Evolutionary conservation across 1,284 basidiomycete species (phyloP).

Genomic region (Coniophora puteana): DNA sequence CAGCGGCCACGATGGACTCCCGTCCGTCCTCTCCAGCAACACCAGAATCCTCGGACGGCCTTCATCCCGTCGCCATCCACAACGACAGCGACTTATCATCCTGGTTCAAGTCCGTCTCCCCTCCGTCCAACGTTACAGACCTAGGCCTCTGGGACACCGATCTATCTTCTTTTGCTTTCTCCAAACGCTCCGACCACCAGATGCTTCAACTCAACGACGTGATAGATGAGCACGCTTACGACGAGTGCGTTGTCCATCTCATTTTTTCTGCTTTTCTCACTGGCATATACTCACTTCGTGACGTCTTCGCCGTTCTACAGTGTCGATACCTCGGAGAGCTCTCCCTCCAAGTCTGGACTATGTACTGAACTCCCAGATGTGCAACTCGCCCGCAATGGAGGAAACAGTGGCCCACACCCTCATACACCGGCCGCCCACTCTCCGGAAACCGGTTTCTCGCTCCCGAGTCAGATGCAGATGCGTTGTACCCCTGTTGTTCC

Average conservation of each 20-base stretch:
- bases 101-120: conserved; percentile 52
- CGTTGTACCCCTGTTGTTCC: conserved; percentile 31
- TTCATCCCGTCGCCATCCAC: conserved; percentile 45
- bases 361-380: neutral
- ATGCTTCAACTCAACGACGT: conserved; percentile 68
- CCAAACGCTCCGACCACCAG: conserved; percentile 44
- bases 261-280: conserved; percentile 10
- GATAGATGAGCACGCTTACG: conserved; percentile 65
- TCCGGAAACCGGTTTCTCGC: conserved; percentile 20
- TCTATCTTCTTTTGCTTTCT: conserved; percentile 25
- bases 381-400: no score
- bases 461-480: conserved; percentile 27
- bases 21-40: conserved; percentile 69
- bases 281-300: conserved; percentile 1
- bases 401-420: no score
- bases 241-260: conserved; percentile 51
- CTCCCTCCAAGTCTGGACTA: neutral
- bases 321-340: no score
- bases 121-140: conserved; percentile 33
- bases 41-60: conserved; percentile 56
- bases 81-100: conserved; percentile 48
- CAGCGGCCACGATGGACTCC: conserved; percentile 51
- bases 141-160: conserved; percentile 26
- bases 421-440: conserved; percentile 13
- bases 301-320: neutral